A percentile compares a stretch with the other conserved stretches of the same genome.
These are phyloP conservation scores for Penicillium sp. DNA, from an alignment of 2,329 filamentous ascomycete genomes.

Conservation along the genomic window DNA sequence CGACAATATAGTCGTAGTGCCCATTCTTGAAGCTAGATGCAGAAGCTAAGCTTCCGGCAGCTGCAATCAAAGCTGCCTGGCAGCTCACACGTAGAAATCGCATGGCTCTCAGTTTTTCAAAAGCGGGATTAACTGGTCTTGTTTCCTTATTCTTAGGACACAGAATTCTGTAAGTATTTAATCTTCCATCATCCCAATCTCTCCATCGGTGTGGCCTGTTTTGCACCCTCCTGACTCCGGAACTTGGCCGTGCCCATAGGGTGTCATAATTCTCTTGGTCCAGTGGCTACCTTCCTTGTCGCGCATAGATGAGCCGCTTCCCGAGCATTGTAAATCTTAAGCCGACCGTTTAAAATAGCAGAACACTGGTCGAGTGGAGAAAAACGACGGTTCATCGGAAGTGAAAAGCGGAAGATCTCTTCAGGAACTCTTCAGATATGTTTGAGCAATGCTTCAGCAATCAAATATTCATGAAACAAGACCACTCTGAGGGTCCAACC, in stretches of 20 bases:
- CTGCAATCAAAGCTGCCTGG: slow-evolving; percentile 23
- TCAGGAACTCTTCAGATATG: background rate
- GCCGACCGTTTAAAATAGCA: slow-evolving; percentile 6
- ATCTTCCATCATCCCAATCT: background rate
- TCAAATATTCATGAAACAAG: background rate
- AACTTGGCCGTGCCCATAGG: slow-evolving; percentile 12
- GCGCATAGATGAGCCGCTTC: slow-evolving; percentile 13
- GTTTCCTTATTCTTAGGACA: background rate
- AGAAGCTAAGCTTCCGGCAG: slow-evolving; percentile 21
- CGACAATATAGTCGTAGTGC: slow-evolving; percentile 34
- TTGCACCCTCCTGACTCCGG: slow-evolving; percentile 4
- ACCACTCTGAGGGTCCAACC: background rate
- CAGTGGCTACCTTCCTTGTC: slow-evolving; percentile 16
- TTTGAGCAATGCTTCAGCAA: slow-evolving; percentile 1
- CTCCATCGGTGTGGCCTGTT: slow-evolving; percentile 15
- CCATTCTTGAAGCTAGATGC: slow-evolving; percentile 26
- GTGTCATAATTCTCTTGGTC: slow-evolving; percentile 18
- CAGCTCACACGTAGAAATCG: slow-evolving; percentile 16
- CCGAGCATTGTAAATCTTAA: slow-evolving; percentile 15
- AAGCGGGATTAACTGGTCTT: background rate
- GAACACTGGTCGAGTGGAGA: background rate
- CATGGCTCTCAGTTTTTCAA: slow-evolving; percentile 12
- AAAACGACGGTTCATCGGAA: background rate
- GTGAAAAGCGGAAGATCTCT: background rate
- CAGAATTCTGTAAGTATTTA: slow-evolving; percentile 1